These are phyloP conservation scores for Lasiosphaeriaceae sp. DNA, from an alignment of 495 filamentous ascomycete species.

Conservation along the genomic window DNA sequence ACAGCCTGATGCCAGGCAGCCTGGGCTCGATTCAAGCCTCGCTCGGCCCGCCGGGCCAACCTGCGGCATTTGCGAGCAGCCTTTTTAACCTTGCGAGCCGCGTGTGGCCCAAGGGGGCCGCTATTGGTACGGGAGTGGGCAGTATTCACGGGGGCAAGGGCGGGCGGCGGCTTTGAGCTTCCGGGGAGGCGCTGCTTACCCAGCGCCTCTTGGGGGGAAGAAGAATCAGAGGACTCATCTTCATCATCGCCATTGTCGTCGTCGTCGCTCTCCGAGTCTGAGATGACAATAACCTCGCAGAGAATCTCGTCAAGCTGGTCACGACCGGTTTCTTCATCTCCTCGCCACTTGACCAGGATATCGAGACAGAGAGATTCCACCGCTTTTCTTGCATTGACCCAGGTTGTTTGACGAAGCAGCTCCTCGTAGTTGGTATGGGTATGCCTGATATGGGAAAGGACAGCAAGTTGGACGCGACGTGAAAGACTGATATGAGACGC, in stretches of 20 bases:
- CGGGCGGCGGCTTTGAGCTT: not conserved
- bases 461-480: conserved; percentile 75
- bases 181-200: not conserved
- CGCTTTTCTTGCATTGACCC: conserved; percentile 62
- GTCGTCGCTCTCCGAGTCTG: conserved; percentile 70
- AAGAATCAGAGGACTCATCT: conserved; percentile 16
- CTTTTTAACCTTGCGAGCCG: conserved; percentile 18
- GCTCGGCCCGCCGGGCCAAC: conserved; percentile 6
- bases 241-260: conserved; percentile 41
- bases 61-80: conserved; percentile 16
- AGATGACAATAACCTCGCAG: conserved; percentile 76
- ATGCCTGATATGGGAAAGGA: conserved; percentile 83
- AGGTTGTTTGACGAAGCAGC: conserved; percentile 60
- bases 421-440: conserved; percentile 81
- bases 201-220: conserved; percentile 10
- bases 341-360: conserved; percentile 80
- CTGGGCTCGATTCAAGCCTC: conserved; percentile 37
- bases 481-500: conserved; percentile 61
- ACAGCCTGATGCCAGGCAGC: conserved; percentile 33
- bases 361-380: conserved; percentile 70
- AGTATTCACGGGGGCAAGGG: not conserved
- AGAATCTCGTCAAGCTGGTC: conserved; percentile 76
- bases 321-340: conserved; percentile 73
- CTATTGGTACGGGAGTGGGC: not conserved
- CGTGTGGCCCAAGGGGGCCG: not conserved